Conservation (phyloP, 1,139 yeast genomes). For the Scheffersomyces lignicola region DNA sequence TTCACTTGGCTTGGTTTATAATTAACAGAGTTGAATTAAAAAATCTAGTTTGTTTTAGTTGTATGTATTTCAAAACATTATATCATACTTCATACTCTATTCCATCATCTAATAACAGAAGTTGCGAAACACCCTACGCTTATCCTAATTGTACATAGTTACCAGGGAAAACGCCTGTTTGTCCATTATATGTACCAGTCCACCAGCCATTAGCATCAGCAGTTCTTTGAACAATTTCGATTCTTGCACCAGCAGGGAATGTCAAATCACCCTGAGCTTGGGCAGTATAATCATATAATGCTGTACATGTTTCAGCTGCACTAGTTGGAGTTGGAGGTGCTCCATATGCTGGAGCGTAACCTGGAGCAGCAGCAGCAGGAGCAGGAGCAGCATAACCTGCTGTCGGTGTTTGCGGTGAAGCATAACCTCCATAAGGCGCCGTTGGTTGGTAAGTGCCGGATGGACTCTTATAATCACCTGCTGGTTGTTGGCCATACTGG, state of each 20-base stretch:
- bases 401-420: constrained; percentile 11
- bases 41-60: no score
- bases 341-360: constrained; percentile 39
- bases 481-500: constrained; percentile 11
- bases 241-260: constrained; percentile 84
- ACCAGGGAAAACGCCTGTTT: constrained; percentile 91
- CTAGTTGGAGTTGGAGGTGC: constrained; percentile 36
- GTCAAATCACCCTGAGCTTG: constrained; percentile 89
- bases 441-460: constrained; percentile 17
- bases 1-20: constrained; percentile 22
- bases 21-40: neutral
- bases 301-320: constrained; percentile 63
- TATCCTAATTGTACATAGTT: constrained; percentile 73
- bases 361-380: constrained; percentile 15
- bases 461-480: constrained; percentile 23
- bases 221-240: constrained; percentile 79
- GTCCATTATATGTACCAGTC: constrained; percentile 90
- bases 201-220: constrained; percentile 94
- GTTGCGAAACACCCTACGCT: neutral
- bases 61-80: no score
- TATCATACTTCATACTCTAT: constrained; percentile 1
- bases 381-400: constrained; percentile 18
- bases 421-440: constrained; percentile 10
- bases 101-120: neutral
- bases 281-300: constrained; percentile 74